phyloP scores from a whole-genome alignment of 2,329 filamentous ascomycete species.

The Torrubiella hemipterigena region DNA sequence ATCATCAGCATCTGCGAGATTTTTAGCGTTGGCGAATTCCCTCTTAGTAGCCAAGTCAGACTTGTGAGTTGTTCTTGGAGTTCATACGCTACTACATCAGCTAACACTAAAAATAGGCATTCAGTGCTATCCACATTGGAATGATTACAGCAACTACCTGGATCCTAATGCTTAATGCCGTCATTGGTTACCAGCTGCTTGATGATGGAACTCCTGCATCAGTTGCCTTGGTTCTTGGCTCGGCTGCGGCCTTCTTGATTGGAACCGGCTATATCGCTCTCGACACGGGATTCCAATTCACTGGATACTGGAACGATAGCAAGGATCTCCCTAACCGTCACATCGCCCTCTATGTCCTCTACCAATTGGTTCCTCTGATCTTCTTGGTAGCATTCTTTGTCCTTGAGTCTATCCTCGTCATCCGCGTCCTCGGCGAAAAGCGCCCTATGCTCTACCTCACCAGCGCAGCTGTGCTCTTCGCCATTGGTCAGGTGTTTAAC shows the following conservation, averaged over 20 bases:
- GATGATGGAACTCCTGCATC: constrained; percentile 88
- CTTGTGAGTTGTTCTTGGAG: constrained; percentile 41
- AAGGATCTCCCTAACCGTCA: constrained; percentile 50
- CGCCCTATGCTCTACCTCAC: constrained; percentile 86
- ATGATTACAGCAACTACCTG: constrained; percentile 80
- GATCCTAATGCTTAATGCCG: constrained; percentile 82
- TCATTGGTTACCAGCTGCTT: constrained; percentile 85
- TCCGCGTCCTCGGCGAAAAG: constrained; percentile 75
- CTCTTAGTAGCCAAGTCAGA: constrained; percentile 57
- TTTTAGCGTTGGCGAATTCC: constrained; percentile 86
- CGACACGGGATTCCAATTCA: constrained; percentile 83
- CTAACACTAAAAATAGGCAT: constrained; percentile 44
- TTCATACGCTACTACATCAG: neutral
- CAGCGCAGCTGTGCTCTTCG: constrained; percentile 68
- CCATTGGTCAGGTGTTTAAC: constrained; percentile 89
- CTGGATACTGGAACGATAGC: constrained; percentile 60
- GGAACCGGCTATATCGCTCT: constrained; percentile 93
- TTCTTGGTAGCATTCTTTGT: constrained; percentile 83
- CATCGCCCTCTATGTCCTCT: constrained; percentile 86
- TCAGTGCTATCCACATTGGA: constrained; percentile 82
- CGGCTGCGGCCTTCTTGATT: constrained; percentile 62
- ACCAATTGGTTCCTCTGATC: constrained; percentile 78
- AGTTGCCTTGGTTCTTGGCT: constrained; percentile 59
- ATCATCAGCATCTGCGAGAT: constrained; percentile 90
- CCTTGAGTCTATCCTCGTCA: constrained; percentile 71